phyloP scores from a whole-genome alignment of 129 eudicot genomes.

The Centaurea solstitialis region DNA sequence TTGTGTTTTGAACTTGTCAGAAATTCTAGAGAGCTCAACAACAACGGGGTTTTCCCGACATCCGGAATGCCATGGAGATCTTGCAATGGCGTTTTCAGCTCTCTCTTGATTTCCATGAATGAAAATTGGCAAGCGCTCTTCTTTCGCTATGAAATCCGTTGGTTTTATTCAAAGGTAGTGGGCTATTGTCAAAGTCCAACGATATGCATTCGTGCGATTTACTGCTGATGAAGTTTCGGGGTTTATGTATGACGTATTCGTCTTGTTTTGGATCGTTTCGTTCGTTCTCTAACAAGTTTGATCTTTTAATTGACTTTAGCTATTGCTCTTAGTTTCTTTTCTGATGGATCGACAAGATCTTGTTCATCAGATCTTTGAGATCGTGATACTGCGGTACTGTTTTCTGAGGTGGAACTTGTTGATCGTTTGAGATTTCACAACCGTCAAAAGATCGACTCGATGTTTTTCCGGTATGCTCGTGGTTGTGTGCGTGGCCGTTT shows the following conservation, averaged over 20 bases:
- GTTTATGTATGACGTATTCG: conserved; percentile 39
- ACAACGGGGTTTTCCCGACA: conserved; percentile 46
- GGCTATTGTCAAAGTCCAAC: conserved; percentile 21
- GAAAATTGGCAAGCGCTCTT: conserved; percentile 55
- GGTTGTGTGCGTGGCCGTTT: conserved; percentile 15
- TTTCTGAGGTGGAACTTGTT: conserved; percentile 15
- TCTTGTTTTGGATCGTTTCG: conserved; percentile 27
- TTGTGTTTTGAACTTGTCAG: conserved; percentile 40
- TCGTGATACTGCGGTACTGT: conserved; percentile 27
- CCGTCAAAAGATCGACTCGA: conserved; percentile 41
- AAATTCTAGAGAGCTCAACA: conserved; percentile 50
- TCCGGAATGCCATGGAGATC: conserved; percentile 42
- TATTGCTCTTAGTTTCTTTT: conserved; percentile 41
- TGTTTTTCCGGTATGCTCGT: conserved; percentile 19
- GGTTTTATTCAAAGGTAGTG: conserved; percentile 22
- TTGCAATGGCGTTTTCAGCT: conserved; percentile 58
- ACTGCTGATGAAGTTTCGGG: conserved; percentile 67
- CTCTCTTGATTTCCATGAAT: conserved; percentile 49
- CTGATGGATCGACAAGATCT: conserved; percentile 46
- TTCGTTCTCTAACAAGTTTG: conserved; percentile 39
- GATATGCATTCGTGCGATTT: conserved; percentile 69
- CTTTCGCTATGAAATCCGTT: conserved; percentile 29
- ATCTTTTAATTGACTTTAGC: conserved; percentile 29
- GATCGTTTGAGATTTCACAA: conserved; percentile 25
- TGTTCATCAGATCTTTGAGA: conserved; percentile 59